Conservation (phyloP, 2,329 filamentous ascomycete genomes). For the Fusarium clavum region DNA sequence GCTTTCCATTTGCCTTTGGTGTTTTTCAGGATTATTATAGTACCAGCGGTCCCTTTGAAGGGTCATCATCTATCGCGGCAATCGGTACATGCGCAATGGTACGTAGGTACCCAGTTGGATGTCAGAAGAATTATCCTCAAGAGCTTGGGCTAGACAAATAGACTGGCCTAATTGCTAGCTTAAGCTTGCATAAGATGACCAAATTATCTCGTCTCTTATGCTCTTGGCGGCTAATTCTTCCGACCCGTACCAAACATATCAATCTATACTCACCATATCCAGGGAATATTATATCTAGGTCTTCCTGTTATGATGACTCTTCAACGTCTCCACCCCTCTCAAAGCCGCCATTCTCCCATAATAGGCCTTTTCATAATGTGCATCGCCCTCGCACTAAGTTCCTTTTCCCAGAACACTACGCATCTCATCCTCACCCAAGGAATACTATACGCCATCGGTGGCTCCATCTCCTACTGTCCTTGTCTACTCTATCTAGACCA, state of each 20-base stretch:
- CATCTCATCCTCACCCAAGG: conserved; percentile 72
- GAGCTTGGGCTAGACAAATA: too few relatives aligned
- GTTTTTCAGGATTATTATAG: conserved; percentile 78
- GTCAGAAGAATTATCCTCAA: too few relatives aligned
- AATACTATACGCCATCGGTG: conserved; percentile 69
- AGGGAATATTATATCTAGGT: conserved; percentile 68
- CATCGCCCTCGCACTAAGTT: conserved; percentile 62
- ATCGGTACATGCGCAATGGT: conserved; percentile 74
- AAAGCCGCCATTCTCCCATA: conserved; percentile 56
- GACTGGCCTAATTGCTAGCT: too few relatives aligned
- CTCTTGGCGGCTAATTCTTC: too few relatives aligned
- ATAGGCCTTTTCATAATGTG: conserved; percentile 63
- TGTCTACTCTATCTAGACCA: conserved; percentile 70
- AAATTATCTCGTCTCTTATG: too few relatives aligned
- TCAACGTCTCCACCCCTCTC: conserved; percentile 51
- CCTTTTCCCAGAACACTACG: conserved; percentile 63
- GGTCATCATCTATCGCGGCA: conserved; percentile 65
- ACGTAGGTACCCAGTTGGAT: too few relatives aligned
- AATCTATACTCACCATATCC: background rate
- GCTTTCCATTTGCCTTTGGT: conserved; percentile 76
- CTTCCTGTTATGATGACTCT: conserved; percentile 12
- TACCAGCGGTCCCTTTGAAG: conserved; percentile 67
- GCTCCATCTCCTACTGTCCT: conserved; percentile 65
- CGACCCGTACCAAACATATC: rapidly evolving
- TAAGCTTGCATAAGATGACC: too few relatives aligned